These are phyloP conservation scores for Alternaria infectoria DNA, from an alignment of 2,329 filamentous ascomycete genomes.

Conservation along the genomic window DNA sequence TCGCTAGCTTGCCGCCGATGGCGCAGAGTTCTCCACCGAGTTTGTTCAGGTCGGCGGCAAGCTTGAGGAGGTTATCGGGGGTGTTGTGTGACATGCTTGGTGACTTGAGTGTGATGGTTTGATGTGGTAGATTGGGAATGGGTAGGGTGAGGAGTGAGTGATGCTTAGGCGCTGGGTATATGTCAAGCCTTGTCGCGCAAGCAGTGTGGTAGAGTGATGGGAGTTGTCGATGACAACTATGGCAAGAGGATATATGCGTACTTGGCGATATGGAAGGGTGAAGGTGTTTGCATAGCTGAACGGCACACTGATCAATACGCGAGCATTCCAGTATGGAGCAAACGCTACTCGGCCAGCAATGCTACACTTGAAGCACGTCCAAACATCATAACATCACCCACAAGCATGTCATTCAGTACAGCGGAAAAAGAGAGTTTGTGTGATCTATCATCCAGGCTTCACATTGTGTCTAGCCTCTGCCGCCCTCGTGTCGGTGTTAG, in stretches of 20 bases:
- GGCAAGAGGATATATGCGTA: not conserved
- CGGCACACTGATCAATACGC: not conserved
- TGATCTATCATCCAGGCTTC: not conserved
- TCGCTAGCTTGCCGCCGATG: conserved; percentile 21
- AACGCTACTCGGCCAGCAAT: not conserved
- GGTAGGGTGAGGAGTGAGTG: not conserved
- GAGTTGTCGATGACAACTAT: not conserved
- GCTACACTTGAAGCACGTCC: not conserved
- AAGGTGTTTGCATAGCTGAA: not conserved
- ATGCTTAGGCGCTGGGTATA: not conserved
- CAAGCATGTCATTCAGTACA: not conserved
- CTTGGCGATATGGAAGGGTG: not conserved
- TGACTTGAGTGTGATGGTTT: not conserved
- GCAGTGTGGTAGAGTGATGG: not conserved
- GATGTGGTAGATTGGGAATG: not conserved
- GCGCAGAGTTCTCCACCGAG: conserved; percentile 19
- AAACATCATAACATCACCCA: not conserved
- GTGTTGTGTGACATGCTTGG: conserved; percentile 19
- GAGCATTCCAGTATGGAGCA: not conserved
- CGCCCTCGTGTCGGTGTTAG: not conserved
- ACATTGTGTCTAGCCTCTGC: not conserved
- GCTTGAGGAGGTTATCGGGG: conserved; percentile 27
- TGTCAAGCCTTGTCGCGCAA: not conserved
- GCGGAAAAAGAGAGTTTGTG: not conserved
- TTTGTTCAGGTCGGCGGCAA: conserved; percentile 26